A percentile compares a stretch with the other conserved stretches of the same genome.
phyloP scores from a whole-genome alignment of 345 rosid species.

The Balakata baccata region DNA sequence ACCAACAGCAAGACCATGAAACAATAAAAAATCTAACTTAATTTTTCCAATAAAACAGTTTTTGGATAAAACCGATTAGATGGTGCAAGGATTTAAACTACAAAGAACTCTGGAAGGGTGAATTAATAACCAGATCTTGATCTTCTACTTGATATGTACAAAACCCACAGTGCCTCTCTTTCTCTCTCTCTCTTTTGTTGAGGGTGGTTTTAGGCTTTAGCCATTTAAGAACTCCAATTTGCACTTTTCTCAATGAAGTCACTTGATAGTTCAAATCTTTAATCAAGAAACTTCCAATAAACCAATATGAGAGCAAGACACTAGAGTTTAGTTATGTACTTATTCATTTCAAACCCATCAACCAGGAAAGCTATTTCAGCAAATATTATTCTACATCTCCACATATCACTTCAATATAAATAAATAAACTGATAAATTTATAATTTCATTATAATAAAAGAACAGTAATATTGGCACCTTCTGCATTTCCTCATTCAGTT shows the following conservation, averaged over 20 bases:
- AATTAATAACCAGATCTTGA: not conserved
- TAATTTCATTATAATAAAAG: not conserved
- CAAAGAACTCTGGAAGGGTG: not conserved
- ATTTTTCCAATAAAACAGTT: not conserved
- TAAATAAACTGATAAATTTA: not conserved
- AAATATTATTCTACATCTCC: not conserved
- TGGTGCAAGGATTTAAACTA: not conserved
- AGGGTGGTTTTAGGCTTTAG: not conserved
- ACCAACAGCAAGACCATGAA: not conserved
- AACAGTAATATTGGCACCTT: constrained; percentile 51
- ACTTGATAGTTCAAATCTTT: not conserved
- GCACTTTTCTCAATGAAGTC: not conserved
- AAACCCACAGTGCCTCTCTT: not conserved
- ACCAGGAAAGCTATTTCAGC: not conserved
- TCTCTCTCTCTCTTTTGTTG: not conserved
- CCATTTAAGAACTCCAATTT: not conserved
- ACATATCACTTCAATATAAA: not conserved
- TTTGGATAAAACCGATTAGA: not conserved
- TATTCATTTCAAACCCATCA: not conserved
- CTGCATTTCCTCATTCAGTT: constrained; percentile 73
- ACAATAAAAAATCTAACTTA: not conserved
- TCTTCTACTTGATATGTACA: not conserved
- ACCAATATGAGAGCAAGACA: not conserved
- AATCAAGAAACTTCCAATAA: constrained; percentile 2
- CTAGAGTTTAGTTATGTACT: not conserved